Evolutionary conservation across 441 rosid genomes (phyloP).

Genomic region (Pelargonium australe): DNA sequence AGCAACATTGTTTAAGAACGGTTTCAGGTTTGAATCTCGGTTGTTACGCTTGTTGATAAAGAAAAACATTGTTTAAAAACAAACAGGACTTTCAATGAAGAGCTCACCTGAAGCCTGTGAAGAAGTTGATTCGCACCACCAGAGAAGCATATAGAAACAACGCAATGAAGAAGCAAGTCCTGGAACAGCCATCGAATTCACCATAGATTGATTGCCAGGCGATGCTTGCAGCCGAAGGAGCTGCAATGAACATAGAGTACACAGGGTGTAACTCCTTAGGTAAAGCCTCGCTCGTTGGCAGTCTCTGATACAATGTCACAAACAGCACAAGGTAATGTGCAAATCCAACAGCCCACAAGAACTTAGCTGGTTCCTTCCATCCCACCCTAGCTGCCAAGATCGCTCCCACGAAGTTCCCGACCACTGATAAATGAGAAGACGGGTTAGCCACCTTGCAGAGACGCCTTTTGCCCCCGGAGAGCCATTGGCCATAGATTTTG

Average conservation of each 20-base stretch:
- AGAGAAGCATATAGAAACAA: slow-evolving; percentile 24
- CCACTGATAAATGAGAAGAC: slow-evolving; percentile 68
- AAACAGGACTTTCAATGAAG: background rate
- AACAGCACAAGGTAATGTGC: slow-evolving; percentile 79
- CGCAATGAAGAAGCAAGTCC: slow-evolving; percentile 78
- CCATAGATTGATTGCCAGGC: slow-evolving; percentile 74
- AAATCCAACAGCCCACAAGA: slow-evolving; percentile 79
- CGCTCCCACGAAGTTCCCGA: slow-evolving; percentile 89
- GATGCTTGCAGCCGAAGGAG: slow-evolving; percentile 84
- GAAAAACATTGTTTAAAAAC: no score
- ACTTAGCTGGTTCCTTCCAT: slow-evolving; percentile 74
- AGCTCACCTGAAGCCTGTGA: slow-evolving; percentile 49
- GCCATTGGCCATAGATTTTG: slow-evolving; percentile 93
- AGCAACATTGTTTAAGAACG: no score
- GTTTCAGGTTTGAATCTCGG: no score
- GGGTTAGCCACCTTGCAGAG: slow-evolving; percentile 92
- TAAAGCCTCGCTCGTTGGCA: slow-evolving; percentile 76
- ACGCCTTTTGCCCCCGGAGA: slow-evolving; percentile 80
- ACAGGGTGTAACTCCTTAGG: slow-evolving; percentile 95
- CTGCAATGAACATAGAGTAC: slow-evolving; percentile 81
- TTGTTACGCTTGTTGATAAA: no score
- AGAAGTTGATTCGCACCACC: slow-evolving; percentile 72
- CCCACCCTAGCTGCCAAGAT: slow-evolving; percentile 83
- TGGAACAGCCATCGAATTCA: slow-evolving; percentile 58
- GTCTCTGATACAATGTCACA: slow-evolving; percentile 88